Evolutionary conservation across 768 basidiomycete species (phyloP).

Genomic region (Russula abietina): DNA sequence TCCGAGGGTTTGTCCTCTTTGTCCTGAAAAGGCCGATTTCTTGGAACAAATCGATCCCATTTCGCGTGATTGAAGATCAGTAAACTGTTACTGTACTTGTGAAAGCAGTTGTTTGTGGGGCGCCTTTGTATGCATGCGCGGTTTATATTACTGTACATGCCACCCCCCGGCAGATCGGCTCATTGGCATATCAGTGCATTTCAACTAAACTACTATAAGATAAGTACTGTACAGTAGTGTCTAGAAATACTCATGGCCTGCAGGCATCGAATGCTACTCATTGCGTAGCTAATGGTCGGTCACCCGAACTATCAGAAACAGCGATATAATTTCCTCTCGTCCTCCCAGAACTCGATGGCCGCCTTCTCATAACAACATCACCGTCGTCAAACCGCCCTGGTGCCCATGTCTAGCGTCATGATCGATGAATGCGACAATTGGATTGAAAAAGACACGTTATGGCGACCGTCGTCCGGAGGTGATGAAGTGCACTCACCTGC

Average conservation of each 20-base stretch:
- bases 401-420: constrained; percentile 7
- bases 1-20: constrained; percentile 31
- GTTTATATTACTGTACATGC: not conserved
- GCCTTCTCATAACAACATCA: constrained; percentile 5
- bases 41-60: constrained; percentile 38
- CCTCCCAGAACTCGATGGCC: constrained; percentile 3
- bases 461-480: not conserved
- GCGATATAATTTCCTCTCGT: constrained; percentile 12
- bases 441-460: constrained; percentile 3
- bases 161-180: constrained; percentile 1
- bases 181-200: not conserved
- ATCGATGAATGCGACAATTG: constrained; percentile 12
- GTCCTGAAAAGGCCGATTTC: constrained; percentile 30
- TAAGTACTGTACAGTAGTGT: not conserved
- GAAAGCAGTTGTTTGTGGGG: not conserved
- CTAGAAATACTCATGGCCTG: not conserved
- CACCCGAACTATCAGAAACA: constrained; percentile 2
- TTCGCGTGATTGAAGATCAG: constrained; percentile 3
- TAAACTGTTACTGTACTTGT: not conserved
- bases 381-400: constrained; percentile 20
- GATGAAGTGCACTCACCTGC: constrained; percentile 47
- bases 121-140: not conserved
- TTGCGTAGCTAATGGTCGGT: not conserved
- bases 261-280: not conserved
- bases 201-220: not conserved